Evolutionary conservation across 805 yeast genomes (phyloP), one percentile per base, ranked within the genome.

Genomic region (Cyberlindnera xylosilytica): DNA sequence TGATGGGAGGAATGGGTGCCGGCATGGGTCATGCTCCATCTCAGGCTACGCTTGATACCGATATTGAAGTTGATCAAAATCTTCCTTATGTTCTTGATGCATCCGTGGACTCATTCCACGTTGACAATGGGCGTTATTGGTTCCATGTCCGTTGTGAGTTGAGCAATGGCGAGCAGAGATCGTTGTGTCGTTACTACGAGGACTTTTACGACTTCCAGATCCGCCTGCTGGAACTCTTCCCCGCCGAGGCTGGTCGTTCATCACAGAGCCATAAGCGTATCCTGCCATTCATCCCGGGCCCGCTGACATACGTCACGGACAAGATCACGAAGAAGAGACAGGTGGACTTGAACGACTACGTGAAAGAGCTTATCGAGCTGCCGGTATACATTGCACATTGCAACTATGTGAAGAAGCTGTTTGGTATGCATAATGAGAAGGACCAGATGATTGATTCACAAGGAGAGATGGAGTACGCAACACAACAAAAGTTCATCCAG

Each of bases 171-270:
- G 72, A 73, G 39, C 61, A 65, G 17, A 73, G 97, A 44, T 78
- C 79, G 46, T 68, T 93, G 49, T 88, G 93, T 63, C 74, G 99
- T 46, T 90, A 76, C 65, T 93, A 93, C 65, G 97, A 91, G 62
- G 99, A 93, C 66, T 93, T 93, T 60, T 93, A 90, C 63, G 96
- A 93, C 61, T 77, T 90, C 60, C 99, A 93, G 61, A 89, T 89
- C 39, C 78, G 74, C 48, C 69, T 93, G 38, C 70, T 91, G 38
- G 93, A 85, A 54, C 72, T 81, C 20, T 93, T 86, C 71, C 97
- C 97, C 7, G 79, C 75, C 46, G 99, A 91, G 63, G 96, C 97
- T 8, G 97, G 97, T 12, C 81, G 87, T 52, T 66, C 59, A 36
- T 81, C 79, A 34, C 81, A 80, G 33, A 85, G 85, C 63, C 72